These are phyloP conservation scores for Phoenix roebelenii DNA, from an alignment of 176 grass and related monocot genomes.

Conservation along the genomic window DNA sequence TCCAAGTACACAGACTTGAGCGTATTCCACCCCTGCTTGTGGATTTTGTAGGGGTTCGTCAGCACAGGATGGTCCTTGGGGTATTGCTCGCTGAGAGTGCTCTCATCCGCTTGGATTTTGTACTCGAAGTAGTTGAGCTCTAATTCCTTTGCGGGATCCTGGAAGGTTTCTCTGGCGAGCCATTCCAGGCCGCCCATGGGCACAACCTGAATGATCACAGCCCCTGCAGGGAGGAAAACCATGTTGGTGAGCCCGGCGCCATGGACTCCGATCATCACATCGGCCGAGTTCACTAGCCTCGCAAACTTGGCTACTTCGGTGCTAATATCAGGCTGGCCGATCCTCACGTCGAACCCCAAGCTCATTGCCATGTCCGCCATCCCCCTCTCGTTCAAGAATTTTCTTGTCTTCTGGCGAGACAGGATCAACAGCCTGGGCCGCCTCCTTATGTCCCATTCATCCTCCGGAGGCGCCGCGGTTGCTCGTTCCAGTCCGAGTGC, in stretches of 20 bases:
- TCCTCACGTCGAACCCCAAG: conserved; percentile 59
- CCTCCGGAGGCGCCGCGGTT: conserved; percentile 31
- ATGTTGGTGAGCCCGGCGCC: conserved; percentile 91
- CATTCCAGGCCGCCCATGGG: conserved; percentile 69
- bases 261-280: conserved; percentile 90
- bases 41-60: conserved; percentile 52
- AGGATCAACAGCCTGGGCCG: conserved; percentile 46
- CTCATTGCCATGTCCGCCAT: conserved; percentile 56
- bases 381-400: conserved; percentile 57
- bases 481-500: conserved; percentile 63
- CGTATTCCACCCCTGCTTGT: conserved; percentile 72
- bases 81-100: conserved; percentile 75
- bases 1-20: conserved; percentile 80
- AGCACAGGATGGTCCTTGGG: conserved; percentile 57
- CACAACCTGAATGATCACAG: conserved; percentile 80
- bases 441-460: conserved; percentile 51
- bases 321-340: conserved; percentile 47
- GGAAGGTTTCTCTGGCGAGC: conserved; percentile 73
- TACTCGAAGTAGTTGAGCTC: conserved; percentile 82
- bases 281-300: conserved; percentile 74
- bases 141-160: conserved; percentile 59
- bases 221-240: conserved; percentile 76
- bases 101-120: conserved; percentile 72
- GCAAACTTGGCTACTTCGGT: conserved; percentile 80
- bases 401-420: conserved; percentile 25